Evolutionary conservation across 2,329 filamentous ascomycete genomes (phyloP).

Genomic region (Blastomyces emzantsi): DNA sequence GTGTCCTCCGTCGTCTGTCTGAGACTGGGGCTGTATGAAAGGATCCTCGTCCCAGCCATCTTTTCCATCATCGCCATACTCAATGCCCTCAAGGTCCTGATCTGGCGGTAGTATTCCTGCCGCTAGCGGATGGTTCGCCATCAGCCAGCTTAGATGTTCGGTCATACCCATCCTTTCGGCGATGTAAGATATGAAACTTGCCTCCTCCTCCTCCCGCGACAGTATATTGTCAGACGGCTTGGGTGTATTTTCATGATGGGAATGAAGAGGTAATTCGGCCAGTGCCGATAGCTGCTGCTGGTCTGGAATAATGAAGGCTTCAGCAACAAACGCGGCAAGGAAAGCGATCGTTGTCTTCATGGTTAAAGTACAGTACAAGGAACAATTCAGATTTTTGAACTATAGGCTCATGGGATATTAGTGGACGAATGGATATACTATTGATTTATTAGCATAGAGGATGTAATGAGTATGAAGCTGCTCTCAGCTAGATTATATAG

Average conservation of each 20-base stretch:
- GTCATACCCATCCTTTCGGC: neutral
- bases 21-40: neutral
- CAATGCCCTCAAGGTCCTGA: neutral
- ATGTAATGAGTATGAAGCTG: neutral
- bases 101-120: neutral
- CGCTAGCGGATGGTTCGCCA: neutral
- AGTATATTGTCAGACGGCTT: neutral
- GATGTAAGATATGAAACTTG: neutral
- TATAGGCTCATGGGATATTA: neutral
- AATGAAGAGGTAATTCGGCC: slow-evolving; percentile 12
- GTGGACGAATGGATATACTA: neutral
- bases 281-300: slow-evolving; percentile 36
- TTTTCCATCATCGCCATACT: slow-evolving; percentile 9
- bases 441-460: neutral
- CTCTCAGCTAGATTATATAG: neutral
- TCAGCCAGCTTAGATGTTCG: neutral
- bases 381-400: neutral
- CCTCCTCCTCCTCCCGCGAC: neutral
- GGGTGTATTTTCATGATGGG: neutral
- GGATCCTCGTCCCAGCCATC: slow-evolving; percentile 5
- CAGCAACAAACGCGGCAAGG: slow-evolving; percentile 38
- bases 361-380: neutral
- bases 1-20: slow-evolving; percentile 11
- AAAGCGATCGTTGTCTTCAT: slow-evolving; percentile 44
- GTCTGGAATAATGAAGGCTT: slow-evolving; percentile 44